Conservation (phyloP, 768 basidiomycete species). For the Thelephora ganbajun region DNA sequence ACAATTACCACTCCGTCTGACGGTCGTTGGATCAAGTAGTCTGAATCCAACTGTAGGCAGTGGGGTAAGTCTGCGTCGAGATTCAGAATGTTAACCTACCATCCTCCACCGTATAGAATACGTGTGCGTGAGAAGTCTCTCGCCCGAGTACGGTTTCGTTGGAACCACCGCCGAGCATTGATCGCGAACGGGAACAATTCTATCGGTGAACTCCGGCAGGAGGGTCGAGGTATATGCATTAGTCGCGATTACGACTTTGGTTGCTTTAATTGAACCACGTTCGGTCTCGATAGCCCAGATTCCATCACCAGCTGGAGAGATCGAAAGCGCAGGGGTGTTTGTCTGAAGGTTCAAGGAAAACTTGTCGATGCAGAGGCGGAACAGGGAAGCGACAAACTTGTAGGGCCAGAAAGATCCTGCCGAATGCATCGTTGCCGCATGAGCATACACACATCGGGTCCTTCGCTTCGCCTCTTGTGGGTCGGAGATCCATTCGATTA, state of each 20-base stretch:
- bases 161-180: constrained; percentile 14
- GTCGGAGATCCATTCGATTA: constrained; percentile 15
- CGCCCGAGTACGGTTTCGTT: constrained; percentile 10
- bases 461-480: constrained; percentile 7
- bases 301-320: constrained; percentile 4
- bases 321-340: constrained; percentile 10
- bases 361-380: constrained; percentile 10
- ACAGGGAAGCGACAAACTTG: constrained; percentile 12
- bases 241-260: constrained; percentile 28
- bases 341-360: constrained; percentile 19
- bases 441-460: constrained; percentile 3
- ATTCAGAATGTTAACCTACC: background rate
- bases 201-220: constrained; percentile 16
- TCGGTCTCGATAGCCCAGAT: constrained; percentile 19
- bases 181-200: constrained; percentile 13
- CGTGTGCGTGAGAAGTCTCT: constrained; percentile 10
- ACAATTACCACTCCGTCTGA: constrained; percentile 13
- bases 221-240: constrained; percentile 32
- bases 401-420: constrained; percentile 12
- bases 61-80: background rate
- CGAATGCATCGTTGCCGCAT: constrained; percentile 7
- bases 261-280: constrained; percentile 19
- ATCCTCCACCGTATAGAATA: constrained; percentile 9
- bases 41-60: constrained; percentile 4
- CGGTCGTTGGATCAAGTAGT: constrained; percentile 15